Evolutionary conservation across 1,284 basidiomycete genomes (phyloP), one percentile per base, ranked within the genome.

Genomic region (Cerrena zonata): DNA sequence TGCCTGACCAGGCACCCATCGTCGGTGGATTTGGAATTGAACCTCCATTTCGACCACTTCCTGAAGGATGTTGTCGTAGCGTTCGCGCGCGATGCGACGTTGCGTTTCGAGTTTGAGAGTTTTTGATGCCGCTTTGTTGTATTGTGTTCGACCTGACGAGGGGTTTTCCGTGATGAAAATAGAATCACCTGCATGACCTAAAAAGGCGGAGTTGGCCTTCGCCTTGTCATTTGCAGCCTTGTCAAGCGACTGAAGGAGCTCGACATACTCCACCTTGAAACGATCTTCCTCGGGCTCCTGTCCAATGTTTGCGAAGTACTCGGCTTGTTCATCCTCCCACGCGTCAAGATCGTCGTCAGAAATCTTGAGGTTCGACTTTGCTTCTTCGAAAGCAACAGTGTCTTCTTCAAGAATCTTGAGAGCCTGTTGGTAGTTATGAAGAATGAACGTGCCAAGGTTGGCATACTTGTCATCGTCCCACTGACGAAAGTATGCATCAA

Each of bases 391-490:
- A n/a, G n/a, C n/a, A n/a, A n/a, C n/a, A n/a, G n/a, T n/a, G n/a
- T 57, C 47, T 2, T 37, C 5, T n/a, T 48, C 37, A 46, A 63
- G 55, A 47, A 53, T 58, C 15, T 39, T 23, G 15, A 56, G 55
- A 0, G 53, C 55, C 48, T 62, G 56, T 11, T 22, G 11, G 45
- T 61, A 61, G 45, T 63, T 58, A n/a, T 56, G 51, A n/a, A n/a
- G 53, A 0, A 63, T 13, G 47, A 63, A 60, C 2, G 19, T 56
- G 12, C 53, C 54, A 15, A 53, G 39, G 15, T 57, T 54, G 0
- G 21, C 37, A 41, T 64, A 13, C n/a, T n/a, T n/a, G n/a, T n/a
- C n/a, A n/a, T n/a, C n/a, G n/a, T n/a, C n/a, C n/a, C n/a, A n/a
- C n/a, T 52, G 48, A 12, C 34, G 25, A 45, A 64, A 59, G 49